Evolutionary conservation across 2,329 filamentous ascomycete species (phyloP), one percentile per base, ranked within the genome.

Genomic region (Moelleriella libera): DNA sequence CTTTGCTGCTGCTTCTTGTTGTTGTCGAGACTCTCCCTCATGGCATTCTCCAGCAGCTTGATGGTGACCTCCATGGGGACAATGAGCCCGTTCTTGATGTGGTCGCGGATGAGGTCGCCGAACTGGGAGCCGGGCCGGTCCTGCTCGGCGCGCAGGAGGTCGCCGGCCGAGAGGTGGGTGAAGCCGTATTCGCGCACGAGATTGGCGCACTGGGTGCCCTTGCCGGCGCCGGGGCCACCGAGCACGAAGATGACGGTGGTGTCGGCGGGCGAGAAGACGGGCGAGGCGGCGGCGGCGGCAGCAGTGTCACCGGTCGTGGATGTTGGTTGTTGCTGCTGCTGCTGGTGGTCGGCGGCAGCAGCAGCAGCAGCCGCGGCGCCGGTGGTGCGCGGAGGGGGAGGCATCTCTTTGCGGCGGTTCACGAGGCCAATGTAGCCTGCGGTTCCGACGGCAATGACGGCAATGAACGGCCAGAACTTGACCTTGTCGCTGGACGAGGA

Each of bases 11-110:
- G 21, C 21, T 21, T 2, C 46, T 60, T 57, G 10, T 69, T 65
- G 48, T 72, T 67, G 48, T 72, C 60, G 46, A 95, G 78, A 10
- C 77, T 74, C 7, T 76, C 79, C 48, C 74, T 75, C 87, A 98
- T 97, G 49, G 89, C 88, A 66, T 95, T 94, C 68, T 96, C 89
- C 42, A 98, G 77, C 37, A 98, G 70, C 58, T 89, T 83, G 50
- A 98, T 84, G 5, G 92, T 98, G 45, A 97, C 88, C 66, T 97
- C 90, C 87, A 95, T 94, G n/a, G 92, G 92, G 53, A 98, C 92
- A 65, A 98, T 98, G 57, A 81, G 81, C 50, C 92, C 92, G 63
- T 98, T 83, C 61, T 84, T 86, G 74, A 98, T 98, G 71, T 92
- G 89, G 57, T 83, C 77, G 63, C 83, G 83, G 76, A 98, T 98